phyloP scores from a whole-genome alignment of 805 yeast species.

The Starmerella davenportii region DNA sequence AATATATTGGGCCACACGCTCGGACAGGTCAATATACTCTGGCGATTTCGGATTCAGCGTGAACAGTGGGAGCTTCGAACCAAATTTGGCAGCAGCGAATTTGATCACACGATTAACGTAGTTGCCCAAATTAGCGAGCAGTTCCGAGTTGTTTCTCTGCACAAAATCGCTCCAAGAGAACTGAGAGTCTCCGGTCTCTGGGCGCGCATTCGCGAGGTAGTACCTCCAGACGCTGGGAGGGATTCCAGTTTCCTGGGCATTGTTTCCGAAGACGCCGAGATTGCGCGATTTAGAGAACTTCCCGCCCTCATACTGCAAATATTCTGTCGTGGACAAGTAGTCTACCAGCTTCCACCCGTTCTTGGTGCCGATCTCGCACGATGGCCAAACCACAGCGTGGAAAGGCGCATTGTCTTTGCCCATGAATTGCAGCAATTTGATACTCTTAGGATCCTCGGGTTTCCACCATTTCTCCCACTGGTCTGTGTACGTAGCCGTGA shows the following conservation, averaged over 20 bases:
- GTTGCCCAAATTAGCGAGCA: conserved; percentile 91
- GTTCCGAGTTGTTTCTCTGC: conserved; percentile 78
- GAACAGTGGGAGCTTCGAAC: conserved; percentile 69
- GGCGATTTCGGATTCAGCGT: conserved; percentile 29
- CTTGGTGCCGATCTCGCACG: conserved; percentile 71
- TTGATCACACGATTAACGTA: conserved; percentile 87
- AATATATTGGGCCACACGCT: conserved; percentile 42
- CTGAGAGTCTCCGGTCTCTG: conserved; percentile 90
- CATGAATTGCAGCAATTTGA: conserved; percentile 87
- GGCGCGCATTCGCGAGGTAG: conserved; percentile 79
- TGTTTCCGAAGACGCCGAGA: conserved; percentile 95
- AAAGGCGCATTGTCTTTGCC: conserved; percentile 98
- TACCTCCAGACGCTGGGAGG: conserved; percentile 95
- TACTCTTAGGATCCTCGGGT: conserved; percentile 53
- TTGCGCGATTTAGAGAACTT: conserved; percentile 97
- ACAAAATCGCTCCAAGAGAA: conserved; percentile 96
- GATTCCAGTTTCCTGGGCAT: conserved; percentile 83
- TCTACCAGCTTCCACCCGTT: conserved; percentile 82
- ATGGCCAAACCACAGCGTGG: conserved; percentile 97
- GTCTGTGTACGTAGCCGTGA: conserved; percentile 77
- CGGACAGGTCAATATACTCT: conserved; percentile 36
- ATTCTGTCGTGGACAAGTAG: conserved; percentile 87
- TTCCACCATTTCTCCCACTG: conserved; percentile 91
- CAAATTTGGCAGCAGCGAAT: conserved; percentile 76
- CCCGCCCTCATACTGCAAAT: conserved; percentile 93